Percentiles rank a stretch among this genome's conserved stretches.
Conservation (phyloP, 1,139 yeast species). For the Taiozyma sp. region DNA sequence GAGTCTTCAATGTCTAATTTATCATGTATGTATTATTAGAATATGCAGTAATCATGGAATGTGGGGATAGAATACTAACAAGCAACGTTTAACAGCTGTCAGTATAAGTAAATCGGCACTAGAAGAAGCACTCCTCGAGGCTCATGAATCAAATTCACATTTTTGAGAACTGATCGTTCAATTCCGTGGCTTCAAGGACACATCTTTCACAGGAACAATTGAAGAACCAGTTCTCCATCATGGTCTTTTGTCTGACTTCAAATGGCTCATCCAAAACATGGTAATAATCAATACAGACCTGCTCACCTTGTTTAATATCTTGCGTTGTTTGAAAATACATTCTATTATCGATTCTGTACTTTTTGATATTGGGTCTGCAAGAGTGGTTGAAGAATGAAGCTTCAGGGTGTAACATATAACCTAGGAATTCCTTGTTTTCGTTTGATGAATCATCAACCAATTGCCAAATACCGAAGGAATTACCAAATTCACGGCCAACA, state of each 20-base stretch:
- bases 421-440: conserved; percentile 58
- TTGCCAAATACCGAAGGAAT: conserved; percentile 76
- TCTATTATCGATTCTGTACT: conserved; percentile 29
- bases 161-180: conserved; percentile 12
- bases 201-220: conserved; percentile 53
- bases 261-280: conserved; percentile 42
- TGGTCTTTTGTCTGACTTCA: conserved; percentile 36
- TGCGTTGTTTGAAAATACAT: conserved; percentile 33
- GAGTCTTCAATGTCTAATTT: conserved; percentile 19
- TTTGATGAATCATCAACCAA: conserved; percentile 26
- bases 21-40: conserved; percentile 18
- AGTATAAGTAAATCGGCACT: conserved; percentile 41
- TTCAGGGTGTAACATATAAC: conserved; percentile 61
- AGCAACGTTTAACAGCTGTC: conserved; percentile 17
- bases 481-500: conserved; percentile 63
- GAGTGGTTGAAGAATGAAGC: conserved; percentile 74
- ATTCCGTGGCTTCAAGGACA: conserved; percentile 16
- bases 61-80: neutral
- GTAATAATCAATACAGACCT: conserved; percentile 61
- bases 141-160: conserved; percentile 6
- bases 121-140: conserved; percentile 38
- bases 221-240: conserved; percentile 59
- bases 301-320: conserved; percentile 39
- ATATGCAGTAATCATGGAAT: neutral
- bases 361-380: conserved; percentile 47